These are phyloP conservation scores for Cladosporium sp. DNA, from an alignment of 2,329 filamentous ascomycete genomes.

Conservation along the genomic window DNA sequence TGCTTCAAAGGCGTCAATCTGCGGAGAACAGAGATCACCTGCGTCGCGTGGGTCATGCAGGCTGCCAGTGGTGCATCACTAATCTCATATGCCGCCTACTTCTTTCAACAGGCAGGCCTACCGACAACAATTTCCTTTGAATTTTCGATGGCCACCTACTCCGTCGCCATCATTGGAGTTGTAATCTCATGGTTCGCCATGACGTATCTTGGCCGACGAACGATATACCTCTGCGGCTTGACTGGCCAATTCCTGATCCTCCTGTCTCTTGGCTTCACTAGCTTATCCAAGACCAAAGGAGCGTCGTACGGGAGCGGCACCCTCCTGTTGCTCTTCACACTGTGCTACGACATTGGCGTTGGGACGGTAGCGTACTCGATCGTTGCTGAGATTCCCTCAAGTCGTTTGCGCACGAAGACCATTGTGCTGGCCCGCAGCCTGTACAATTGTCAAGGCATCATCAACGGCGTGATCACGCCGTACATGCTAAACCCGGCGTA, in stretches of 20 bases:
- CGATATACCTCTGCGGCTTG: conserved; percentile 38
- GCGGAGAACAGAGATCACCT: conserved; percentile 40
- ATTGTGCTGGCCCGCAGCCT: conserved; percentile 32
- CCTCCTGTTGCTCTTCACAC: conserved; percentile 64
- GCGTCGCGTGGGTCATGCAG: conserved; percentile 37
- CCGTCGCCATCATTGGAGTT: conserved; percentile 37
- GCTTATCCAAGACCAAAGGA: conserved; percentile 22
- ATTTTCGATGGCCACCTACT: conserved; percentile 27
- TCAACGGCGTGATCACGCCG: conserved; percentile 28
- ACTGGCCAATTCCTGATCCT: conserved; percentile 26
- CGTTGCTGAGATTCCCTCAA: conserved; percentile 34
- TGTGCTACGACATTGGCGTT: conserved; percentile 83
- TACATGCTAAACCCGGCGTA: conserved; percentile 34
- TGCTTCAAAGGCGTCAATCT: conserved; percentile 48
- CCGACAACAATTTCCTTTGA: conserved; percentile 29
- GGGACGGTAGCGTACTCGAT: conserved; percentile 69
- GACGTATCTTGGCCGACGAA: conserved; percentile 39
- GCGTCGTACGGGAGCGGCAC: conserved; percentile 30
- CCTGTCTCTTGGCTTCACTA: conserved; percentile 31
- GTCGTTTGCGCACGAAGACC: conserved; percentile 33
- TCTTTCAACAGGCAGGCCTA: conserved; percentile 42
- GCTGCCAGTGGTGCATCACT: conserved; percentile 38
- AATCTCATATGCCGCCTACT: conserved; percentile 39
- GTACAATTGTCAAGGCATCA: conserved; percentile 30
- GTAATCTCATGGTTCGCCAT: conserved; percentile 40